Percentiles rank a stretch among this genome's conserved stretches.
phyloP scores from a whole-genome alignment of 768 basidiomycete species.

The Fistulinella prunicolor region DNA sequence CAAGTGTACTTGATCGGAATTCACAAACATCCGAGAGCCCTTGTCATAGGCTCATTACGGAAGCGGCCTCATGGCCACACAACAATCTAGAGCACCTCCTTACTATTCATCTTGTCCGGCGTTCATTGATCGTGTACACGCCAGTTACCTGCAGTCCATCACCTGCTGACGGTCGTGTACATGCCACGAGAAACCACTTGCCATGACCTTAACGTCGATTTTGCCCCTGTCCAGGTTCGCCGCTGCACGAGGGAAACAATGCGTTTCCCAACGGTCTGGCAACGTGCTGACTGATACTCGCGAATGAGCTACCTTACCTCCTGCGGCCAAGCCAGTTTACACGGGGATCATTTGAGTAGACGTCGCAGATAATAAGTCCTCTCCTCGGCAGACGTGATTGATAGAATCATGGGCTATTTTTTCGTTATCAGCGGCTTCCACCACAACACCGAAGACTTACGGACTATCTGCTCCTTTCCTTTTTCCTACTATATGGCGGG shows the following conservation, averaged over 20 bases:
- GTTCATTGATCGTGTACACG: conserved; percentile 60
- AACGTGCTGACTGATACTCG: neutral
- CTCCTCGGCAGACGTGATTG: conserved; percentile 82
- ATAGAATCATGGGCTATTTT: conserved; percentile 77
- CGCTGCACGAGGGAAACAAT: conserved; percentile 85
- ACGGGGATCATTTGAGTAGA: conserved; percentile 76
- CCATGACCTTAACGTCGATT: conserved; percentile 74
- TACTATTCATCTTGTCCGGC: conserved; percentile 66
- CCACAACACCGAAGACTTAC: conserved; percentile 81
- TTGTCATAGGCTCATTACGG: too few relatives aligned
- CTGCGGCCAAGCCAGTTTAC: conserved; percentile 82
- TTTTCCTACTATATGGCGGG: conserved; percentile 73
- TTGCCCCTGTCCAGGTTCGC: conserved; percentile 82
- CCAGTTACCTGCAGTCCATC: conserved; percentile 37
- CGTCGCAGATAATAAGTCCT: conserved; percentile 81
- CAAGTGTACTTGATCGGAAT: too few relatives aligned
- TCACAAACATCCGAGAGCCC: too few relatives aligned
- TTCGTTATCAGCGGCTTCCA: conserved; percentile 74
- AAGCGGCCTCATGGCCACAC: conserved; percentile 43
- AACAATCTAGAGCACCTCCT: conserved; percentile 52
- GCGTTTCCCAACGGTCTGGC: conserved; percentile 75
- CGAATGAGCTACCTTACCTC: conserved; percentile 59
- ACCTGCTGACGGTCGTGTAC: neutral
- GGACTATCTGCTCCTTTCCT: conserved; percentile 72
- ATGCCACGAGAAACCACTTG: neutral